These are phyloP conservation scores for Colletotrichum sp. DNA, from an alignment of 2,329 filamentous ascomycete species.

Conservation along the genomic window DNA sequence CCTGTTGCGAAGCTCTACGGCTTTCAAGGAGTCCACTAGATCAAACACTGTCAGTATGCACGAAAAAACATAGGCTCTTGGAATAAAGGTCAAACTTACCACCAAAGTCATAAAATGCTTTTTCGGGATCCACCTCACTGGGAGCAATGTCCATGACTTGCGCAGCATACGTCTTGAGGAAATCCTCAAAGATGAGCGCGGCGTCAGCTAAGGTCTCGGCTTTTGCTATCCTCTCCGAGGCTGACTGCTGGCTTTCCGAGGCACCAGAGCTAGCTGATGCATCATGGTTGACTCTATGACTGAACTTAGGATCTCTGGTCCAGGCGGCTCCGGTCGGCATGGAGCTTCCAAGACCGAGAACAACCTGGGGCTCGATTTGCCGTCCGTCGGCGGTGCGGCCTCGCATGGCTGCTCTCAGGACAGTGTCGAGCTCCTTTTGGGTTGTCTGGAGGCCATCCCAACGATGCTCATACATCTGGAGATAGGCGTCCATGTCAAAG, in stretches of 20 bases:
- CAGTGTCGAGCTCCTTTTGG: not conserved
- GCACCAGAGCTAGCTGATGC: not conserved
- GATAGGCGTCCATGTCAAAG: not conserved
- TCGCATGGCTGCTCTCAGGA: not conserved
- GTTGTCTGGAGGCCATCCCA: conserved; percentile 1
- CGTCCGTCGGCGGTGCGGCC: not conserved
- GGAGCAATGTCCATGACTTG: not conserved
- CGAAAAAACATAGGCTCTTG: not conserved
- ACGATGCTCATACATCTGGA: conserved; percentile 9
- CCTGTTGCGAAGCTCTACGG: conserved; percentile 2
- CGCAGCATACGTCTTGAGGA: not conserved
- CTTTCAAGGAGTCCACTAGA: not conserved
- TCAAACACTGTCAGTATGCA: not conserved
- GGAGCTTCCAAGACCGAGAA: not conserved
- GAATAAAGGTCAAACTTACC: not conserved
- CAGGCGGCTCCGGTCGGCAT: not conserved
- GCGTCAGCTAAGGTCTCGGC: not conserved
- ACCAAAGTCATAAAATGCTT: conserved; percentile 12
- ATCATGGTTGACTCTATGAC: not conserved
- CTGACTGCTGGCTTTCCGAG: not conserved
- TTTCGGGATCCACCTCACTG: not conserved
- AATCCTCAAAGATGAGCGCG: not conserved
- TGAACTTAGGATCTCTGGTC: conserved; percentile 5
- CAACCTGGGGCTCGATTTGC: not conserved
- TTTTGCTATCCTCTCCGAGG: not conserved